Evolutionary conservation across 805 yeast species (phyloP).

Genomic region (Candida nanaspora): DNA sequence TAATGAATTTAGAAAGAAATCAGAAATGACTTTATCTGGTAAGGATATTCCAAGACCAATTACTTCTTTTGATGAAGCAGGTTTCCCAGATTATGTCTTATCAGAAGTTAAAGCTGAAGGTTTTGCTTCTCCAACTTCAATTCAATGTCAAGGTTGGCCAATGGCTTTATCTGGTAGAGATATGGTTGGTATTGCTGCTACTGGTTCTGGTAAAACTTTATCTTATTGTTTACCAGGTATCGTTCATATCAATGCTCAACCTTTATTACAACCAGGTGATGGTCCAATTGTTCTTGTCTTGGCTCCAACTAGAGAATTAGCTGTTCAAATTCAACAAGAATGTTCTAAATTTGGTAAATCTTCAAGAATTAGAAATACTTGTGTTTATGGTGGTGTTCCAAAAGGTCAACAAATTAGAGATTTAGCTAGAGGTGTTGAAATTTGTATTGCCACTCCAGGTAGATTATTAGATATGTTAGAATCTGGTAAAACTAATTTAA

Average conservation of each 20-base stretch:
- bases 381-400: conserved; percentile 99
- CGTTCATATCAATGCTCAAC: conserved; percentile 98
- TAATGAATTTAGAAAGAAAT: conserved; percentile 64
- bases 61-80: conserved; percentile 90
- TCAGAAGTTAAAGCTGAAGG: conserved; percentile 87
- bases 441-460: conserved; percentile 97
- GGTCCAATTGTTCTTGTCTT: conserved; percentile 94
- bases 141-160: conserved; percentile 99
- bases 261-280: conserved; percentile 85
- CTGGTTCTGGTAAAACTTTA: conserved; percentile 98
- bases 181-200: conserved; percentile 97
- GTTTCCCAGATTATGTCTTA: conserved; percentile 92
- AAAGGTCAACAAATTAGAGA: conserved; percentile 97
- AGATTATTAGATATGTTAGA: conserved; percentile 97
- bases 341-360: conserved; percentile 90
- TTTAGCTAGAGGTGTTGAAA: conserved; percentile 90
- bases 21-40: conserved; percentile 84
- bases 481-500: conserved; percentile 86
- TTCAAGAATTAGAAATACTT: conserved; percentile 91
- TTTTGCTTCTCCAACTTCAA: conserved; percentile 89
- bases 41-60: conserved; percentile 90
- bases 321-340: conserved; percentile 94
- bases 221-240: conserved; percentile 96
- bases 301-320: conserved; percentile 98
- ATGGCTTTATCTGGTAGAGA: conserved; percentile 99